Conservation (phyloP, 1,284 basidiomycete species). For the Anthracocystis setariae region DNA sequence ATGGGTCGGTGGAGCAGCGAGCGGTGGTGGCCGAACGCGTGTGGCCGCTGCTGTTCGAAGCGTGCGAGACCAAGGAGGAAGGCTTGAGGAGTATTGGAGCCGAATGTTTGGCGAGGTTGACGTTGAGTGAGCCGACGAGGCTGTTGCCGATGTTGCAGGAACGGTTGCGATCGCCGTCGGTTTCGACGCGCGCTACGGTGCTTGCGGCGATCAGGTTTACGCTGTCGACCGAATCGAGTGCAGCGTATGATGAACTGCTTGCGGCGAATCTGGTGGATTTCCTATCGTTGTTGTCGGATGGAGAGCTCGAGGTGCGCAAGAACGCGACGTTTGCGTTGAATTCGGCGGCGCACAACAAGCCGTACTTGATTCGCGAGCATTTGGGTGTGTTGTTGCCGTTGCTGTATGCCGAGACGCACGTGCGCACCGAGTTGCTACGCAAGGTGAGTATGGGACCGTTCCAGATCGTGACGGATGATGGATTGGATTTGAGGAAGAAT, state of each 20-base stretch:
- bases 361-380: conserved; percentile 87
- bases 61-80: conserved; percentile 75
- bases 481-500: conserved; percentile 84
- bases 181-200: conserved; percentile 78
- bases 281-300: conserved; percentile 84
- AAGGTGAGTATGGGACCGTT: conserved; percentile 98
- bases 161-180: conserved; percentile 73
- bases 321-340: conserved; percentile 78
- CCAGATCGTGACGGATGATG: conserved; percentile 93
- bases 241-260: conserved; percentile 86
- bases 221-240: conserved; percentile 81
- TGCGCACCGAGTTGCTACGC: conserved; percentile 71
- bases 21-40: conserved; percentile 84
- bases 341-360: conserved; percentile 92
- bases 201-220: conserved; percentile 94
- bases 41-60: conserved; percentile 77
- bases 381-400: conserved; percentile 79
- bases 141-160: conserved; percentile 77
- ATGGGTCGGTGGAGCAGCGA: conserved; percentile 83
- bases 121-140: conserved; percentile 84
- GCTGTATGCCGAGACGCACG: conserved; percentile 85
- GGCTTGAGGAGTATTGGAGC: conserved; percentile 92
- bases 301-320: conserved; percentile 71
- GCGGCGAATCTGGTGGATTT: conserved; percentile 88
- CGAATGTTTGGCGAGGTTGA: conserved; percentile 94